A percentile compares a stretch with the other conserved stretches of the same genome.
These are phyloP conservation scores for Mucor irregularis DNA, from an alignment of 371 early-diverging fungal species.

Conservation along the genomic window DNA sequence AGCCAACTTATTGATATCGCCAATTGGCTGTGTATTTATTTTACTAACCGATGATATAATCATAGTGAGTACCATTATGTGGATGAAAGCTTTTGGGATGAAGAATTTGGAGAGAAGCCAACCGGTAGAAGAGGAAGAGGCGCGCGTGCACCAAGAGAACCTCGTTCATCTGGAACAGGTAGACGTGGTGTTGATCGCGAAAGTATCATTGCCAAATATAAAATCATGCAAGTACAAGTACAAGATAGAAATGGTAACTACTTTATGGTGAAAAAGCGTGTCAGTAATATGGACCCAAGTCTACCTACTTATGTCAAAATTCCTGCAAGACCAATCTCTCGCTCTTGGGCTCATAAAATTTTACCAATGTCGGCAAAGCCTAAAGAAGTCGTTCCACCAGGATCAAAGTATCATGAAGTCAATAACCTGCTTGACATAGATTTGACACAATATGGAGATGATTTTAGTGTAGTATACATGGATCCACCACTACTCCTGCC, in stretches of 20 bases:
- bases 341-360: slow-evolving; percentile 85
- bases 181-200: slow-evolving; percentile 55
- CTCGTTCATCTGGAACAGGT: slow-evolving; percentile 32
- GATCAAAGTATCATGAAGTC: slow-evolving; percentile 37
- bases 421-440: slow-evolving; percentile 43
- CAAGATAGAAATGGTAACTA: slow-evolving; percentile 82
- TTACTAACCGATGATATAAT: background rate
- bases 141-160: slow-evolving; percentile 32
- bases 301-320: slow-evolving; percentile 88
- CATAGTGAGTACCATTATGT: slow-evolving; percentile 75
- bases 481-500: slow-evolving; percentile 86
- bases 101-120: slow-evolving; percentile 63
- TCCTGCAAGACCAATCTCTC: slow-evolving; percentile 79
- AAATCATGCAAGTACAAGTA: slow-evolving; percentile 80
- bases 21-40: no score
- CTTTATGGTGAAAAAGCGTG: slow-evolving; percentile 79
- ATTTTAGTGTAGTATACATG: slow-evolving; percentile 85
- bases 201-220: slow-evolving; percentile 75
- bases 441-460: slow-evolving; percentile 59
- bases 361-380: slow-evolving; percentile 16
- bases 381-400: background rate
- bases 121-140: slow-evolving; percentile 28
- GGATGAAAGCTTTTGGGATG: slow-evolving; percentile 85
- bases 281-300: slow-evolving; percentile 77
- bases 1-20: slow-evolving; percentile 21